Percentiles rank a stretch among this genome's conserved stretches.
These are phyloP conservation scores for Maudiozyma saulgeensis DNA, from an alignment of 805 yeast species.

Conservation along the genomic window DNA sequence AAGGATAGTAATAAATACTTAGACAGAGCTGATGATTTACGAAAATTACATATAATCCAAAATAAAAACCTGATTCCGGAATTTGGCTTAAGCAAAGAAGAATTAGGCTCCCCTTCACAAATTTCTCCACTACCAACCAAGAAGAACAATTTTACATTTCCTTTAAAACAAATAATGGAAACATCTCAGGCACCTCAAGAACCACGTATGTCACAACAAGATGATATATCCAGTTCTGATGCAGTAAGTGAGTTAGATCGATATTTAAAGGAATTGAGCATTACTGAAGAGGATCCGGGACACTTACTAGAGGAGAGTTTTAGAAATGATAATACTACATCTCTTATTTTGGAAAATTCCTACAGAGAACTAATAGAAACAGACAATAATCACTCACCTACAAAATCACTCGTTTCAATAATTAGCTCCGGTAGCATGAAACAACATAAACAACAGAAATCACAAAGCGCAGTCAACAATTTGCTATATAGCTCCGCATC, in stretches of 20 bases:
- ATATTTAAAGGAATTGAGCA: slow-evolving; percentile 14
- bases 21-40: slow-evolving; percentile 11
- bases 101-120: background rate
- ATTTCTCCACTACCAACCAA: slow-evolving; percentile 4
- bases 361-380: slow-evolving; percentile 12
- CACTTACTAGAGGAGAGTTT: slow-evolving; percentile 19
- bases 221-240: slow-evolving; percentile 6
- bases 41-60: slow-evolving; percentile 10
- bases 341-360: slow-evolving; percentile 7
- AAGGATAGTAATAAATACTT: slow-evolving; percentile 11
- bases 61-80: background rate
- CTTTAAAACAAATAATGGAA: slow-evolving; percentile 5
- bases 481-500: slow-evolving; percentile 3
- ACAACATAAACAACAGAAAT: slow-evolving; percentile 13
- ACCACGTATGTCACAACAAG: background rate
- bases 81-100: background rate
- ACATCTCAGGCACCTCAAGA: background rate
- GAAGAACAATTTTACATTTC: slow-evolving; percentile 15
- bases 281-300: slow-evolving; percentile 8
- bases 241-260: slow-evolving; percentile 24
- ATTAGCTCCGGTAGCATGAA: slow-evolving; percentile 13
- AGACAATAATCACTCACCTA: slow-evolving; percentile 25
- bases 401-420: slow-evolving; percentile 26
- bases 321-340: slow-evolving; percentile 15
- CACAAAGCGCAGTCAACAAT: slow-evolving; percentile 6